Percentiles rank a stretch among this genome's conserved stretches.
These are phyloP conservation scores for Xylaria sp. DNA, from an alignment of 2,329 filamentous ascomycete genomes.

Conservation along the genomic window DNA sequence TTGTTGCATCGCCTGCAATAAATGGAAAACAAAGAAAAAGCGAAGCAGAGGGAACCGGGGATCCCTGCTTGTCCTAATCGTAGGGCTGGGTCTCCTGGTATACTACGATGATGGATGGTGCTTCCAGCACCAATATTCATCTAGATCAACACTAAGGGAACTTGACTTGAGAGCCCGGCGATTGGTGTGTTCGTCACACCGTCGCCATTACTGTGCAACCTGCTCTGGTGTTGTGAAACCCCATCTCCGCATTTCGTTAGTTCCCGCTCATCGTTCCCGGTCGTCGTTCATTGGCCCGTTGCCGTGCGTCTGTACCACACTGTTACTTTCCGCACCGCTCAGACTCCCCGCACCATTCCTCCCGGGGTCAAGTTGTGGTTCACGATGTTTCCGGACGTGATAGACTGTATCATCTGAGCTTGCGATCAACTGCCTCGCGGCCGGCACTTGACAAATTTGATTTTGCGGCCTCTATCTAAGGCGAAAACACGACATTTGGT, in stretches of 20 bases:
- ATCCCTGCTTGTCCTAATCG: constrained; percentile 27
- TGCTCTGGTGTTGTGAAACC: constrained; percentile 34
- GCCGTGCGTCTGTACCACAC: constrained; percentile 11
- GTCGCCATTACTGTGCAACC: constrained; percentile 13
- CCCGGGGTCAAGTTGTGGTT: constrained; percentile 22
- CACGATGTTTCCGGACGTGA: constrained; percentile 29
- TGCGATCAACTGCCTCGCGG: constrained; percentile 8
- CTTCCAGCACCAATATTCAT: constrained; percentile 1
- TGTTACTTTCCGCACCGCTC: constrained; percentile 35
- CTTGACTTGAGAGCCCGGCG: background rate
- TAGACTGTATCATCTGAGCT: constrained; percentile 6
- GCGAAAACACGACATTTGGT: background rate
- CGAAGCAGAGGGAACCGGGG: background rate
- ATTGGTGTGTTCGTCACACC: constrained; percentile 9
- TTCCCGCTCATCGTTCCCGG: constrained; percentile 27
- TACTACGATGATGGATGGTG: constrained; percentile 2
- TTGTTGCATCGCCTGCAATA: constrained; percentile 9
- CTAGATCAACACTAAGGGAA: background rate
- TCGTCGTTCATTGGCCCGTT: constrained; percentile 24
- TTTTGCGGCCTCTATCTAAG: background rate
- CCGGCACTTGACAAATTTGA: constrained; percentile 24
- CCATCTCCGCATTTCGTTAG: constrained; percentile 34
- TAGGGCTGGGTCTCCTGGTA: constrained; percentile 29
- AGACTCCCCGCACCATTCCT: constrained; percentile 37
- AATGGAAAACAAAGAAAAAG: background rate